These are phyloP conservation scores for Macroventuria anomochaeta DNA, from an alignment of 2,329 filamentous ascomycete genomes.

Conservation along the genomic window DNA sequence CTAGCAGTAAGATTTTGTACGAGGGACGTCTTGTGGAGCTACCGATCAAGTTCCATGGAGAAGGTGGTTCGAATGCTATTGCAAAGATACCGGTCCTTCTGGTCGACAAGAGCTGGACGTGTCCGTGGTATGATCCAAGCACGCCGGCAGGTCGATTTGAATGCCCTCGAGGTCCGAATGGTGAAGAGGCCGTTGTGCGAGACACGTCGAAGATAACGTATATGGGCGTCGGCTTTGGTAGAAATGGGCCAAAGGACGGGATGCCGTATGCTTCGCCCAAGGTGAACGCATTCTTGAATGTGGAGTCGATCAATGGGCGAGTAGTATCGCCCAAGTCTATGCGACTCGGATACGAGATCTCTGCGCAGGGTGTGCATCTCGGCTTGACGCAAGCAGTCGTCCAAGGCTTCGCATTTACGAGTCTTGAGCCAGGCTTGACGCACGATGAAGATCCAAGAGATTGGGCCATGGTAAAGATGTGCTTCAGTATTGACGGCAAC, in stretches of 20 bases:
- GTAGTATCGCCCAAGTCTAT: constrained; percentile 14
- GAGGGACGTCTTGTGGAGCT: constrained; percentile 40
- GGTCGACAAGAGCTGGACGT: constrained; percentile 43
- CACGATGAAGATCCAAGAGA: constrained; percentile 39
- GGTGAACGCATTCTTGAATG: constrained; percentile 47
- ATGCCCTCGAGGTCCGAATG: constrained; percentile 39
- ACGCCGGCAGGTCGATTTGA: constrained; percentile 29
- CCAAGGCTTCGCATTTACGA: constrained; percentile 30
- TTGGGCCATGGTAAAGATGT: constrained; percentile 45
- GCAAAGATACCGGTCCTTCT: constrained; percentile 40
- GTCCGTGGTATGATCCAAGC: constrained; percentile 44
- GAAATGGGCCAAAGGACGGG: constrained; percentile 37
- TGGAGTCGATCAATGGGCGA: constrained; percentile 35
- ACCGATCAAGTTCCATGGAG: constrained; percentile 36
- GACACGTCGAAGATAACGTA: constrained; percentile 43
- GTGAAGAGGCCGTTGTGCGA: constrained; percentile 30
- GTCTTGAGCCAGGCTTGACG: constrained; percentile 36
- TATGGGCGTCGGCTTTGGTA: constrained; percentile 48
- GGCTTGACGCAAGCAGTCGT: constrained; percentile 36
- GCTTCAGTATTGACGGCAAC: constrained; percentile 36
- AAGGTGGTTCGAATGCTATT: constrained; percentile 26
- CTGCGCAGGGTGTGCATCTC: constrained; percentile 38
- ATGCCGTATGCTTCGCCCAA: constrained; percentile 39
- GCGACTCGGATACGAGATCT: constrained; percentile 40
- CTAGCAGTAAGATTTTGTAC: constrained; percentile 46